phyloP scores from a whole-genome alignment of 2,329 filamentous ascomycete species.

The Lachnellula suecica region DNA sequence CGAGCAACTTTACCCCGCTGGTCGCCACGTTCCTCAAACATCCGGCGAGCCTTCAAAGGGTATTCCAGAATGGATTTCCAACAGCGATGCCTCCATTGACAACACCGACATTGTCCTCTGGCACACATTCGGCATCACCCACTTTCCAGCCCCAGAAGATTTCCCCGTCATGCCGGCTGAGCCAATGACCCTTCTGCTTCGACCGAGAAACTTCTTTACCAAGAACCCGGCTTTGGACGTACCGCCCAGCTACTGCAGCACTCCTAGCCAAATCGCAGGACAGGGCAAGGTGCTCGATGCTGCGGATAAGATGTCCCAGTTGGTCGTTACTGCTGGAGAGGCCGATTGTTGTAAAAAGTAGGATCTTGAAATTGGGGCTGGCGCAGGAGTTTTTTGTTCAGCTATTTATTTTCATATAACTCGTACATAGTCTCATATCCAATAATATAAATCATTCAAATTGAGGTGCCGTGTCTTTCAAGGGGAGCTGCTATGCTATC shows the following conservation, averaged over 20 bases:
- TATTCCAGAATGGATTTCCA: constrained; percentile 48
- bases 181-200: constrained; percentile 67
- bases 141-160: constrained; percentile 87
- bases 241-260: constrained; percentile 65
- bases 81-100: constrained; percentile 67
- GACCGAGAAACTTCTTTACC: constrained; percentile 58
- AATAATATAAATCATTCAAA: not conserved
- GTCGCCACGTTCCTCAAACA: constrained; percentile 61
- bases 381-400: not conserved
- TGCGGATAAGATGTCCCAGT: constrained; percentile 46
- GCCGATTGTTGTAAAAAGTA: constrained; percentile 29
- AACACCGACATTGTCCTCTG: constrained; percentile 87
- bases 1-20: constrained; percentile 58
- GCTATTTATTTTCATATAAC: not conserved
- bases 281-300: constrained; percentile 43
- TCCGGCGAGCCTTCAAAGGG: constrained; percentile 43
- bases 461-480: not conserved
- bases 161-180: constrained; percentile 90
- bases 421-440: not conserved
- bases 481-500: no score
- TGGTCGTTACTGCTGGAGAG: constrained; percentile 21
- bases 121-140: constrained; percentile 90
- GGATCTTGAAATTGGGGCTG: not conserved
- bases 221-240: constrained; percentile 60
- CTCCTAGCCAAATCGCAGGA: constrained; percentile 66